Conservation (phyloP, 2,329 filamentous ascomycete species). For the Clarireedia paspali region DNA sequence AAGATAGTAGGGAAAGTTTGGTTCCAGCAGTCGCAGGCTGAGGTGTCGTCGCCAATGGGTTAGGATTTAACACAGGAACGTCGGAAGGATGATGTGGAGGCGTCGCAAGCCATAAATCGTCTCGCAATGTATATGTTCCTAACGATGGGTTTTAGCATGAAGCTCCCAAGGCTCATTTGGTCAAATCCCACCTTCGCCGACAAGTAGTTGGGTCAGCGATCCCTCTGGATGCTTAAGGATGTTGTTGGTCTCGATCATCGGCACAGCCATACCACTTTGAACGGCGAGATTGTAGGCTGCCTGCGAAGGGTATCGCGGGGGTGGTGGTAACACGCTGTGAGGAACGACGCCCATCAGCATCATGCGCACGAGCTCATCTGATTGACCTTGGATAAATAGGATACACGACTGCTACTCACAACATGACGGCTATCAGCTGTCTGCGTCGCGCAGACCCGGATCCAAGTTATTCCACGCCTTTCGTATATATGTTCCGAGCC, state of each 20-base stretch:
- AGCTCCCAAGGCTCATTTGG: not conserved
- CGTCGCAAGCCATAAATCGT: constrained; percentile 86
- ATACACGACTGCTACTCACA: constrained; percentile 4
- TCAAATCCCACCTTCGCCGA: constrained; percentile 67
- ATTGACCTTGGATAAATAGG: constrained; percentile 3
- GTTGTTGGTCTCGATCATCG: constrained; percentile 92
- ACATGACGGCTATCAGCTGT: constrained; percentile 3
- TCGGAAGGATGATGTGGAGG: constrained; percentile 95
- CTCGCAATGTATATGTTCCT: constrained; percentile 86
- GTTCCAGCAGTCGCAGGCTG: constrained; percentile 80
- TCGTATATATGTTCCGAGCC: not conserved
- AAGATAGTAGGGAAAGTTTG: constrained; percentile 64
- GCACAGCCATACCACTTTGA: constrained; percentile 58
- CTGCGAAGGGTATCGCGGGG: constrained; percentile 73
- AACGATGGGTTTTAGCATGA: constrained; percentile 9
- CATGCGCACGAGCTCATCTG: constrained; percentile 5
- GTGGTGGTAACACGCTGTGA: constrained; percentile 66
- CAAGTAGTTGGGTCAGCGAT: constrained; percentile 81
- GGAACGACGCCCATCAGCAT: constrained; percentile 16
- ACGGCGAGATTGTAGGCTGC: constrained; percentile 66
- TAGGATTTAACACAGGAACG: constrained; percentile 76
- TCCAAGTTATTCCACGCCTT: not conserved
- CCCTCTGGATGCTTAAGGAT: constrained; percentile 71
- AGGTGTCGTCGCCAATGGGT: constrained; percentile 80
- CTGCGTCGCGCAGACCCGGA: not conserved